Percentiles rank a stretch among this genome's conserved stretches.
These are phyloP conservation scores for Neocatenulostroma microsporum DNA, from an alignment of 2,329 filamentous ascomycete species.

Conservation along the genomic window DNA sequence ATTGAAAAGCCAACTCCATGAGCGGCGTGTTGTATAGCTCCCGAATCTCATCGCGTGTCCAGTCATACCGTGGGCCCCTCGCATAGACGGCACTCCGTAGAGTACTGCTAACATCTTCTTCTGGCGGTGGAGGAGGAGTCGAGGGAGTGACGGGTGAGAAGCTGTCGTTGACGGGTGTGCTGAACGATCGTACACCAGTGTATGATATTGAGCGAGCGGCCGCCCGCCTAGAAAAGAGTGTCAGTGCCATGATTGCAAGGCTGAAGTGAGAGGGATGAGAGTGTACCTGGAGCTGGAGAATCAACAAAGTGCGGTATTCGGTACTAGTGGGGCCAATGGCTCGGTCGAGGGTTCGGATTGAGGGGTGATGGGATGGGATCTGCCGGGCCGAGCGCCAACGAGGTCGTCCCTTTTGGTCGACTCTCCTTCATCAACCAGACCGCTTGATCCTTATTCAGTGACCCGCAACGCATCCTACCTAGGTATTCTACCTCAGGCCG, in stretches of 20 bases:
- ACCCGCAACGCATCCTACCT: no score
- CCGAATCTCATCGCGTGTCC: conserved; percentile 74
- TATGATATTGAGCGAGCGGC: conserved; percentile 14
- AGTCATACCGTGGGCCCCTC: conserved; percentile 58
- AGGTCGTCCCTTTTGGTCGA: no score
- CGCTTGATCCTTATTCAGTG: no score
- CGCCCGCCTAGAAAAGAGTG: conserved; percentile 17
- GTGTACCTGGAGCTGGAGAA: no score
- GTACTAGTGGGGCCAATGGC: no score
- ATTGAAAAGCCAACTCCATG: conserved; percentile 54
- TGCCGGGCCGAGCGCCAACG: no score
- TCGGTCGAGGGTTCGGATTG: no score
- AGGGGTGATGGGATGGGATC: no score
- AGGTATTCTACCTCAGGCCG: no score
- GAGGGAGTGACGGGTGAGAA: conserved; percentile 22
- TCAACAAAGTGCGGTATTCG: no score
- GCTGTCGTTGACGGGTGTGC: conserved; percentile 30
- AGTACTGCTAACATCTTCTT: conserved; percentile 21
- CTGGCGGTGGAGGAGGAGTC: conserved; percentile 16
- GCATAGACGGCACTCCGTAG: conserved; percentile 51
- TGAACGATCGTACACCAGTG: conserved; percentile 20
- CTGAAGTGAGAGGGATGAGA: no score
- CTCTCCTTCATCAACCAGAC: no score
- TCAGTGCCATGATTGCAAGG: conserved; percentile 24
- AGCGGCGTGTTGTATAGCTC: conserved; percentile 75